Conservation (phyloP, 495 filamentous ascomycete genomes). For the Rhypophila decipiens region DNA sequence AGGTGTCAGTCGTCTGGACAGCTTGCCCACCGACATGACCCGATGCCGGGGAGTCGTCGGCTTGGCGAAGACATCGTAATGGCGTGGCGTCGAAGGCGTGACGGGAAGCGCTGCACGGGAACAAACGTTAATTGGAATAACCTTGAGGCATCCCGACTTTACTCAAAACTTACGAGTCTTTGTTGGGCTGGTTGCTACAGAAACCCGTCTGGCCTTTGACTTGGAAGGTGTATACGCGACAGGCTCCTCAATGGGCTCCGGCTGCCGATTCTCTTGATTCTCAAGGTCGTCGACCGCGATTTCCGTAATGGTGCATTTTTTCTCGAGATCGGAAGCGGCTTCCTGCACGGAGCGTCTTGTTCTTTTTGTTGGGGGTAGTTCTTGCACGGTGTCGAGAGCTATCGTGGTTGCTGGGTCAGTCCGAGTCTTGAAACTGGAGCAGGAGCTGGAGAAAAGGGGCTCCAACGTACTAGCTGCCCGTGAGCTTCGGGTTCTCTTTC, state of each 20-base stretch:
- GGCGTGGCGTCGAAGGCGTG: constrained; percentile 62
- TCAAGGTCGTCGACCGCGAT: constrained; percentile 28
- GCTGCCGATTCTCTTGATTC: constrained; percentile 24
- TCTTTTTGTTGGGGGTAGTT: constrained; percentile 49
- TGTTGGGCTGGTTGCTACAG: constrained; percentile 6
- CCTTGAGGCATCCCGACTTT: too few species aligned
- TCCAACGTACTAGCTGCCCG: constrained; percentile 48
- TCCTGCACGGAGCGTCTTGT: constrained; percentile 44
- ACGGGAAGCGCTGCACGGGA: too few species aligned
- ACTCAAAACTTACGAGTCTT: constrained; percentile 12
- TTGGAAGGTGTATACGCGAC: constrained; percentile 24
- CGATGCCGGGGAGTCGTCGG: constrained; percentile 41
- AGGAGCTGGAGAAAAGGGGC: constrained; percentile 4
- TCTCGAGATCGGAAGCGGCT: not conserved
- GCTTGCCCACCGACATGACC: constrained; percentile 44
- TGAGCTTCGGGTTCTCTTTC: constrained; percentile 63
- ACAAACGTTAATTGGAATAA: too few species aligned
- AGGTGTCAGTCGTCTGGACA: constrained; percentile 49
- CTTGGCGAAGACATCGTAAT: constrained; percentile 44
- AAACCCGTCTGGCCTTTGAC: constrained; percentile 8
- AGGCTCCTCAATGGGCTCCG: constrained; percentile 6
- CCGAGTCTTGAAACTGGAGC: constrained; percentile 17
- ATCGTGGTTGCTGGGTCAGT: constrained; percentile 27
- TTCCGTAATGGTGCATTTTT: constrained; percentile 47
- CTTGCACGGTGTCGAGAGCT: constrained; percentile 18